These are phyloP conservation scores for Teratosphaeria zuluensis DNA, from an alignment of 2,329 filamentous ascomycete species.

Conservation along the genomic window DNA sequence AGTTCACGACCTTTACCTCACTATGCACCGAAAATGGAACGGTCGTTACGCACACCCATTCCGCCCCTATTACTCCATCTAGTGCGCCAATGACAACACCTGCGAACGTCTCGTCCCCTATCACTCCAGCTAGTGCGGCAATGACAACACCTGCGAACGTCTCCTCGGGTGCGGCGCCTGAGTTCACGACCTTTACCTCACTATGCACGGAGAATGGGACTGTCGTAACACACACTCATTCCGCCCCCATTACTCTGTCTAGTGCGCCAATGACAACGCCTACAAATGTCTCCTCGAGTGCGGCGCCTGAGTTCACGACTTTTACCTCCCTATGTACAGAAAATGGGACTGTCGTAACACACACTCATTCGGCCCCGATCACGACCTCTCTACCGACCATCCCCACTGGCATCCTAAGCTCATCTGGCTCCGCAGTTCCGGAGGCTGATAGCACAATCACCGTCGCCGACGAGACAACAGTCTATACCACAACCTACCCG, in stretches of 20 bases:
- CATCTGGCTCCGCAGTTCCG: neutral
- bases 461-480: constrained; percentile 3
- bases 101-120: too few relatives aligned
- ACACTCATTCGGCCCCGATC: constrained; percentile 2
- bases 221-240: constrained; percentile 1
- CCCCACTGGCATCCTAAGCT: neutral
- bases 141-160: neutral
- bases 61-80: neutral
- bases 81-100: neutral
- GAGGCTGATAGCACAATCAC: neutral
- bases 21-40: constrained; percentile 2
- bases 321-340: constrained; percentile 1
- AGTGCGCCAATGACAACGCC: neutral
- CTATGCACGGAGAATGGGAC: neutral
- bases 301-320: neutral
- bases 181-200: constrained; percentile 1
- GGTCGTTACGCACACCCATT: constrained; percentile 1
- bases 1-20: constrained; percentile 1
- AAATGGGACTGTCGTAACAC: neutral
- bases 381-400: neutral
- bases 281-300: neutral
- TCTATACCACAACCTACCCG: constrained; percentile 10
- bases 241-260: neutral
- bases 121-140: neutral
- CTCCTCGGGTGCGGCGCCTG: neutral